Evolutionary conservation across 805 yeast species (phyloP), one percentile per base, ranked within the genome.

Genomic region (Lipomyces oligophaga): DNA sequence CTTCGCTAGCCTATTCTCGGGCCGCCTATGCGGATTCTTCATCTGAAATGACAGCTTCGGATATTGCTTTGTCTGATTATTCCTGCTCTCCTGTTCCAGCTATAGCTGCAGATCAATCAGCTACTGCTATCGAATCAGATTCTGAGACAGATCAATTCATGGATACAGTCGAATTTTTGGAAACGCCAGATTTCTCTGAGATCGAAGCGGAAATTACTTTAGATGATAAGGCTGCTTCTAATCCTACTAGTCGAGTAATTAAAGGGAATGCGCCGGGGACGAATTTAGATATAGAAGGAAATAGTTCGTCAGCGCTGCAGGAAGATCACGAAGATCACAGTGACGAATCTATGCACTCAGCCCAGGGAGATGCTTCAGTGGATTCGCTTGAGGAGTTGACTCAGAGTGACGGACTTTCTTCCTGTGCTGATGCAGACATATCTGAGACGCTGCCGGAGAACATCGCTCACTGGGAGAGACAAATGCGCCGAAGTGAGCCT

Each of bases 21-120:
- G 34, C 45, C 11, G 47, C 45, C n/a, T 51, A 51, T 32, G n/a
- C n/a, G n/a, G 55, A 51, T 33, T 32, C 45, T 13, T 49, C 55
- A 10, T 18, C 54, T 8, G 53, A 47, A 15, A 20, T 40, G 5
- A 38, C 36, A 5, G 15, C 41, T 11, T 47, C 43, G 3, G 50
- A 46, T 11, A 18, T 20, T 13, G 41, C 34, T 11, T 27, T 36
- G 7, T 34, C 49, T 30, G 22, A 31, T 5, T 28, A 34, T 24
- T n/a, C 33, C 5, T 15, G 33, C 18, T 8, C 38, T 19, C 28
- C 33, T 16, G 20, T 22, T n/a, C 18, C 41, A 11, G 21, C 35
- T 11, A 22, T 36, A 3, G 34, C 39, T 10, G 11, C 26, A 3
- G 19, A 27, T 13, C 25, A 19, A 3, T 41, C 45, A 22, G 19